Evolutionary conservation across 2,329 filamentous ascomycete genomes (phyloP), one percentile per base, ranked within the genome.

Genomic region (Hortaea sp.): DNA sequence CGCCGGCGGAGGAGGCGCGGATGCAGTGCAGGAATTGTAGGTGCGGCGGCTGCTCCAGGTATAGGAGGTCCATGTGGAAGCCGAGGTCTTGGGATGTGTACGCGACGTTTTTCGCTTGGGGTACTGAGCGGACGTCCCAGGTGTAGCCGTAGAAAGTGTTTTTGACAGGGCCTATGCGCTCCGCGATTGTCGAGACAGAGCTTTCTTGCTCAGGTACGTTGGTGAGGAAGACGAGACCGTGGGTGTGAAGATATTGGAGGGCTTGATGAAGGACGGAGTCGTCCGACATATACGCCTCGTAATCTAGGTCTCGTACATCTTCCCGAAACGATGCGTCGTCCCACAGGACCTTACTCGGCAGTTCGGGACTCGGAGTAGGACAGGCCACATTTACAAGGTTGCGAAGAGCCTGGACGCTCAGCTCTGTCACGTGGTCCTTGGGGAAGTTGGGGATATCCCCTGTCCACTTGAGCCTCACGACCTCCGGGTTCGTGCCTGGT

Each of bases 41-140:
- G 30, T 82, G 80, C 0, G 90, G 90, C 2, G 86, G 81, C 43
- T 86, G 78, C 10, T 76, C 69, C 66, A 92, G 83, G 68, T 97
- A 97, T 50, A 95, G 74, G 37, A 97, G 75, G 63, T 97, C 92
- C 78, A 95, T 92, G 68, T 98, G 92, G 41, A 95, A 81, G 11
- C 85, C 86, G 1, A 97, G 79, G 59, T 82, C 82, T 42, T 82
- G 76, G 59, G 77, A 82, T 1, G 90, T 95, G 68, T 97, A 74
- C 20, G 92, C 90, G 4, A 95, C 85, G 62, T 97, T 97, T 61
- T 90, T 88, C 27, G 89, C 87, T 46, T 86, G 65, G 1, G 84
- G 82, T 44, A 94, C 84, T 3, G 82, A 87, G 45, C 81, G 78
- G 9, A 97, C 90, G 65, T 95, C 85, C 81, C 89, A 97, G 0